Percentiles rank a stretch among this genome's conserved stretches.
Conservation (phyloP, 2,329 filamentous ascomycete genomes). For the Colletotrichum neosansevieriae region DNA sequence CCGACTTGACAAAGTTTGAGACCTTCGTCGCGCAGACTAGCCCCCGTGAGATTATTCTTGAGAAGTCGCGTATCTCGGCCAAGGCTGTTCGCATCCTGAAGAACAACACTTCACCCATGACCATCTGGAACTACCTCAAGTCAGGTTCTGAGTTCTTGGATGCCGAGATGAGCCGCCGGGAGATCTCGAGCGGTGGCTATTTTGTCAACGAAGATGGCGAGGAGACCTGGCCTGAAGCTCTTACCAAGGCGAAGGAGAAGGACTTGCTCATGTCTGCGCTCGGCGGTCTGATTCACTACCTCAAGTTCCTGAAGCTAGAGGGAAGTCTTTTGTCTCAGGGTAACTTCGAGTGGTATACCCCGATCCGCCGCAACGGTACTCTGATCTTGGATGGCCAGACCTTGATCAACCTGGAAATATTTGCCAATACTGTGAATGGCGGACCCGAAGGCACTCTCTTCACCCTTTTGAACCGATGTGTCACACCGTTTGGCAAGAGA, state of each 20-base stretch:
- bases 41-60: constrained; percentile 88
- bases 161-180: constrained; percentile 82
- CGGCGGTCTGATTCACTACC: constrained; percentile 88
- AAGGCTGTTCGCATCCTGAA: constrained; percentile 94
- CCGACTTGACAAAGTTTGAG: constrained; percentile 95
- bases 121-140: constrained; percentile 95
- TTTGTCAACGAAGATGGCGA: constrained; percentile 71
- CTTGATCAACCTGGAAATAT: constrained; percentile 97
- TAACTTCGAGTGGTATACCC: constrained; percentile 92
- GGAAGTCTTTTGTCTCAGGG: constrained; percentile 87
- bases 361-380: constrained; percentile 90
- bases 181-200: constrained; percentile 84
- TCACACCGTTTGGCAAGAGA: constrained; percentile 96
- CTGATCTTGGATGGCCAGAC: constrained; percentile 95
- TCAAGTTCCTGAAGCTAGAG: constrained; percentile 89
- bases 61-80: constrained; percentile 88
- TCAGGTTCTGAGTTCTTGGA: constrained; percentile 91
- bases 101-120: constrained; percentile 92
- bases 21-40: constrained; percentile 94
- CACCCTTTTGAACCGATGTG: constrained; percentile 89
- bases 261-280: constrained; percentile 91
- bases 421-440: constrained; percentile 92
- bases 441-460: constrained; percentile 89
- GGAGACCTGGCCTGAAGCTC: constrained; percentile 79
- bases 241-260: constrained; percentile 80